Base-by-base conservation (phyloP, 345 rosid genomes). In the Brassica cretica region DNA sequence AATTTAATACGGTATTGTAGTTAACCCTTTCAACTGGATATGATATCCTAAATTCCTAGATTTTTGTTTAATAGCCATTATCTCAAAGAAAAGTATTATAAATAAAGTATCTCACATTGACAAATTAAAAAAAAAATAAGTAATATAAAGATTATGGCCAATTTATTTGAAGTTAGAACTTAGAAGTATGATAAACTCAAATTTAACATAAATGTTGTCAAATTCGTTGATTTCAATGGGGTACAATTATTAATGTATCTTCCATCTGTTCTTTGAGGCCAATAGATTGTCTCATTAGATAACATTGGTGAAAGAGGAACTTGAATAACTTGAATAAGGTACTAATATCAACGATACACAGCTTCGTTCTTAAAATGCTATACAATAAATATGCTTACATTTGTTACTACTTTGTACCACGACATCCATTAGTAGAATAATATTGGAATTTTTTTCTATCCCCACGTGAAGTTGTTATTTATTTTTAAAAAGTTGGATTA, bases 351-450 rank as follows among this genome's bases (percentile, higher is more conserved):
- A 41, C 14, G 29, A 6, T 56, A 58, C 39, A 60, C 41, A 27
- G 32, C 46, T 64, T 63, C 46, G 44, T 21, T 49, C 65, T 5
- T 2, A 19, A 19, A 64, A 49, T 14, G 37, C 60, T 35, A 24
- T 24, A 59, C 68, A 67, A 39, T 39, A 58, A 11, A 16, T 21
- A 59, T 41, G 73, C 19, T 1, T 60, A 68, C 69, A 30, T 46
- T 44, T 61, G 55, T 14, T 44, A 14, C 32, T 29, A 62, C 19
- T 68, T 75, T 44, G 67, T 59, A 44, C 37, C 35, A 30, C 15
- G 24, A 32, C 14, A 56, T 56, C 33, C 79, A 76, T 61, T 30
- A 29, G 24, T 32, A 68, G 16, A 61, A 62, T 32, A 37, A 49
- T 15, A 62, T 32, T 46, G 1, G 74, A 6, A 16, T 49, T 1